phyloP scores from a whole-genome alignment of 371 early-diverging fungal genomes.

The Rhizomucor pusillus region DNA sequence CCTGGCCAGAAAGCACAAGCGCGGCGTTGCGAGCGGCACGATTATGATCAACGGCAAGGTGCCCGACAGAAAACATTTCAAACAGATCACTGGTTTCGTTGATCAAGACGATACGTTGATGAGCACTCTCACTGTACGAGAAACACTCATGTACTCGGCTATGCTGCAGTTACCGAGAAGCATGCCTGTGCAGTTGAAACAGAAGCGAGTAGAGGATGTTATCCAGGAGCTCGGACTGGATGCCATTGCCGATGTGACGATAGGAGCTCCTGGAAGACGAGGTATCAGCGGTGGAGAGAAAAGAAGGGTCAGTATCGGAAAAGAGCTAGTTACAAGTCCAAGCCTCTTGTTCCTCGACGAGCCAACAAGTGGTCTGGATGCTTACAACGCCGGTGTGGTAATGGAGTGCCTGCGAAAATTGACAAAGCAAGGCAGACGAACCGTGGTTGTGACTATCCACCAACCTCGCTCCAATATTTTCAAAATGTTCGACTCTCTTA shows the following conservation, averaged over 20 bases:
- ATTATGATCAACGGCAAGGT: conserved; percentile 80
- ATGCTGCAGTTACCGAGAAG: conserved; percentile 71
- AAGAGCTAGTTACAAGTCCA: conserved; percentile 83
- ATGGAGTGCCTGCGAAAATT: conserved; percentile 68
- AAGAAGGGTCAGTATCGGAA: conserved; percentile 90
- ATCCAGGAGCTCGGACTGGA: conserved; percentile 70
- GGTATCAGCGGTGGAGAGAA: conserved; percentile 96
- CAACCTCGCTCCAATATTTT: conserved; percentile 84
- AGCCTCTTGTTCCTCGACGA: conserved; percentile 86
- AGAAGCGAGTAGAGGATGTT: conserved; percentile 60
- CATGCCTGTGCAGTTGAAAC: conserved; percentile 51
- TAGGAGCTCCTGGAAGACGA: conserved; percentile 66
- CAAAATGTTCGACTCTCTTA: conserved; percentile 74
- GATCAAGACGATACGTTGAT: conserved; percentile 91
- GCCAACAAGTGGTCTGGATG: conserved; percentile 90
- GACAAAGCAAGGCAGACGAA: conserved; percentile 61
- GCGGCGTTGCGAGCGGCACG: conserved; percentile 82
- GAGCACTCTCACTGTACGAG: conserved; percentile 86
- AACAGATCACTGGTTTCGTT: conserved; percentile 79
- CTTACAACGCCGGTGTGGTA: conserved; percentile 80
- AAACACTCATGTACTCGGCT: conserved; percentile 87
- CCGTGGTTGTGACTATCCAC: conserved; percentile 82
- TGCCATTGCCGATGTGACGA: conserved; percentile 59
- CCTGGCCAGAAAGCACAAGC: conserved; percentile 82
- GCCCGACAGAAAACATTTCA: conserved; percentile 53